phyloP scores from a whole-genome alignment of 1,284 basidiomycete species.

The Puccinia coronata region DNA sequence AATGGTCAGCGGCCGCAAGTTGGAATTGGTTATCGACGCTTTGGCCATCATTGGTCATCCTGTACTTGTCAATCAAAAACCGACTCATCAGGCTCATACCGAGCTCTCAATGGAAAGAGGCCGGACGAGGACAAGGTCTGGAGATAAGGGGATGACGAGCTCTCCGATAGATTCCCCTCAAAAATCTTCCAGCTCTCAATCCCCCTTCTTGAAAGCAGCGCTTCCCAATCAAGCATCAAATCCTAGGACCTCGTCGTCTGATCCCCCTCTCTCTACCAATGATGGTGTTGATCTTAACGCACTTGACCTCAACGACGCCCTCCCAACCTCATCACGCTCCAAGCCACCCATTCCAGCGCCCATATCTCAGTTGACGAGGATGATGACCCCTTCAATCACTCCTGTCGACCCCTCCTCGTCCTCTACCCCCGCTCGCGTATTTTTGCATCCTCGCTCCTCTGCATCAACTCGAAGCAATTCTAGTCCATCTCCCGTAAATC shows the following conservation, averaged over 20 bases:
- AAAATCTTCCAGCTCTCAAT: slow-evolving; percentile 25
- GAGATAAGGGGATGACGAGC: slow-evolving; percentile 1
- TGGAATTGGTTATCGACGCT: slow-evolving; percentile 47
- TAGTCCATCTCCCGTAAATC: slow-evolving; percentile 39
- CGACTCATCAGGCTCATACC: not conserved
- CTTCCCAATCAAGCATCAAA: not conserved
- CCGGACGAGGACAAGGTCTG: slow-evolving; percentile 44
- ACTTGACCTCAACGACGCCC: slow-evolving; percentile 13
- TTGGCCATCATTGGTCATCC: slow-evolving; percentile 49
- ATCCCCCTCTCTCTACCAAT: not conserved
- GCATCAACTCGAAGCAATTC: slow-evolving; percentile 46
- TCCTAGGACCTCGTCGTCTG: not conserved
- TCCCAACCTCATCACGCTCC: slow-evolving; percentile 29
- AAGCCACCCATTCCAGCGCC: slow-evolving; percentile 24
- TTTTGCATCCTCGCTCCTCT: slow-evolving; percentile 6
- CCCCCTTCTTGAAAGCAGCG: slow-evolving; percentile 3
- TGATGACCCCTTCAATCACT: slow-evolving; percentile 46
- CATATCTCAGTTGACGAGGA: slow-evolving; percentile 45
- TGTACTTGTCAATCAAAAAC: slow-evolving; percentile 28
- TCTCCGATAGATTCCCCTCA: not conserved
- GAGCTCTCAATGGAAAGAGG: slow-evolving; percentile 43
- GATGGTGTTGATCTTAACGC: not conserved
- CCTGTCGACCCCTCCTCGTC: slow-evolving; percentile 21
- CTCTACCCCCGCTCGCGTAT: not conserved
- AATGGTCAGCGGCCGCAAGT: slow-evolving; percentile 23